Base-by-base conservation (phyloP, 345 rosid genomes). In the Lepidium africanum region DNA sequence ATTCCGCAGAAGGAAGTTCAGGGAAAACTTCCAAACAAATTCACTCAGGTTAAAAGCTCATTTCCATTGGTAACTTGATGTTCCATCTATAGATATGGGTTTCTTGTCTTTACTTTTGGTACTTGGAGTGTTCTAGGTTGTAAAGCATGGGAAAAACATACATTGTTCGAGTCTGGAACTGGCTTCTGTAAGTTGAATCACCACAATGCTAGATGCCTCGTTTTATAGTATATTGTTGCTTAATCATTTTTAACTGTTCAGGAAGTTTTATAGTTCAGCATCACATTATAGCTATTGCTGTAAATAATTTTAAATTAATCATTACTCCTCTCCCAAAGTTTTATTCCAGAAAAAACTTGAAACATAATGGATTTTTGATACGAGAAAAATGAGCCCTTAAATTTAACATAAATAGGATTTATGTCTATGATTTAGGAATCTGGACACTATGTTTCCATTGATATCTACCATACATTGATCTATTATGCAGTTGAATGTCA, bases 131-230 rank as follows among this genome's bases (percentile, higher is more conserved):
- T 63, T 54, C 63, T 79, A 93, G 97, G 90, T 88, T 33, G 75
- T 87, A 73, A 93, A 84, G 81, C 96, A 88, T 77, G 97, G 98
- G 67, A 93, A 90, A 76, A 88, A 93, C 76, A 72, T 87, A 58
- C 98, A 88, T 74, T 93, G 91, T 82, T 90, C 96, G 32, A 88
- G 94, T 65, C 76, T 87, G 77, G 98, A 93, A 78, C 96, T 93
- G 23, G 88, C 98, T 78, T 93, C 97, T 15, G 98, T 93, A 80
- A 88, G 97, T 86, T 72, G 37, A 42, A 56, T 63, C 43, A 66
- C 59, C 57, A 57, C 8, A 50, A 35, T 60, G 52, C 46, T 30
- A n/a, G 42, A 43, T 46, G 23, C 37, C 23, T 55, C 12, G 50
- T 73, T 49, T 48, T 53, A 36, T 30, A 32, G 59, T 48, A 39